Percentiles rank a stretch among this genome's conserved stretches.
Evolutionary conservation across 1,139 yeast genomes (phyloP).

Genomic region (Ogataea hybrid): DNA sequence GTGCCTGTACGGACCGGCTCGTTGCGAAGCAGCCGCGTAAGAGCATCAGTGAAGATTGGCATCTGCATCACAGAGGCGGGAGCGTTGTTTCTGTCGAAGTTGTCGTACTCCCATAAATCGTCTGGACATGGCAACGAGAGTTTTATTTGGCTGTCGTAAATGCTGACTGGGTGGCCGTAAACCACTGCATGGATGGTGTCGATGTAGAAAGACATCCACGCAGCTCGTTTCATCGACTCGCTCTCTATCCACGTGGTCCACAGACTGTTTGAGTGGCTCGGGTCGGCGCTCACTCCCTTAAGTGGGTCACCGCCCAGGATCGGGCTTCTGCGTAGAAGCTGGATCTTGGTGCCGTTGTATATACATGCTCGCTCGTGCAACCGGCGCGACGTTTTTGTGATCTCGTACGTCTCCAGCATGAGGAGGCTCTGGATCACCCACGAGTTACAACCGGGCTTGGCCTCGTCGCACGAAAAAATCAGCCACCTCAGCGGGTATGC

Average conservation of each 20-base stretch:
- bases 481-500: constrained; percentile 64
- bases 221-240: constrained; percentile 72
- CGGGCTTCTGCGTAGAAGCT: constrained; percentile 68
- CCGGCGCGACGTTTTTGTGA: constrained; percentile 51
- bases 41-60: constrained; percentile 45
- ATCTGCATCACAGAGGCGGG: no score
- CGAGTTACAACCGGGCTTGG: constrained; percentile 54
- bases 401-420: constrained; percentile 65
- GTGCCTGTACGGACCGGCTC: constrained; percentile 37
- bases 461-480: constrained; percentile 57
- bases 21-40: constrained; percentile 49
- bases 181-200: no score
- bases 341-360: constrained; percentile 77
- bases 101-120: no score
- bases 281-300: constrained; percentile 19
- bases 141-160: no score
- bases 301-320: constrained; percentile 67
- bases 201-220: constrained; percentile 77
- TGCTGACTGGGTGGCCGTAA: no score
- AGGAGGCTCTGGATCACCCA: constrained; percentile 69
- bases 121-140: no score
- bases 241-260: constrained; percentile 71
- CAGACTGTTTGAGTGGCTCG: constrained; percentile 23
- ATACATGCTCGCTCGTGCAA: constrained; percentile 74
- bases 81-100: no score